Conservation (phyloP, 306 rosid species). For the Rubus parviflorus region DNA sequence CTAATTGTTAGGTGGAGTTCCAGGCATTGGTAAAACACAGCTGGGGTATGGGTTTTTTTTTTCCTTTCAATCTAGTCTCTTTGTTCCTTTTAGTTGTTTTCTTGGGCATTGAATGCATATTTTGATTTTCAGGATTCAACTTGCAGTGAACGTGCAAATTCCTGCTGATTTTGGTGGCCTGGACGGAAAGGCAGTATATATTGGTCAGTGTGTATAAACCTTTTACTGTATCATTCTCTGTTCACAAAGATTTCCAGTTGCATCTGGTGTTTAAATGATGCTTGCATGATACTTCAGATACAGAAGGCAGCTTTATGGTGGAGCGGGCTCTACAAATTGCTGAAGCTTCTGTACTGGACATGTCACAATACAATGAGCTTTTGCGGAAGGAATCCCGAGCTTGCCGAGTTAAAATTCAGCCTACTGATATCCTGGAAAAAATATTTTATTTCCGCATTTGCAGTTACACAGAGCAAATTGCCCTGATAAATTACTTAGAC, state of each 20-base stretch:
- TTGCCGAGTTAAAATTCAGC: conserved; percentile 49
- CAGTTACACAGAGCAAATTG: conserved; percentile 92
- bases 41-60: conserved; percentile 56
- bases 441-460: conserved; percentile 80
- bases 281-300: conserved; percentile 54
- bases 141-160: conserved; percentile 89
- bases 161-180: conserved; percentile 75
- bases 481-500: conserved; percentile 77
- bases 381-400: conserved; percentile 49
- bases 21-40: conserved; percentile 98
- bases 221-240: conserved; percentile 12
- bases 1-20: conserved; percentile 73
- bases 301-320: conserved; percentile 96
- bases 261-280: conserved; percentile 18
- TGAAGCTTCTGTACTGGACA: conserved; percentile 77
- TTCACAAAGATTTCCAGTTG: conserved; percentile 20
- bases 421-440: conserved; percentile 66
- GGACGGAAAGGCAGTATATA: conserved; percentile 90
- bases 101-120: conserved; percentile 12
- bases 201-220: conserved; percentile 48
- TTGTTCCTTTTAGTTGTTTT: conserved; percentile 12
- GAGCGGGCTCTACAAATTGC: conserved; percentile 90
- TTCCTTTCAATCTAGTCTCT: conserved; percentile 4
- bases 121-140: conserved; percentile 74
- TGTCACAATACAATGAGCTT: conserved; percentile 53